Evolutionary conservation across 2,329 filamentous ascomycete species (phyloP).

Genomic region (Fulvia fulva): DNA sequence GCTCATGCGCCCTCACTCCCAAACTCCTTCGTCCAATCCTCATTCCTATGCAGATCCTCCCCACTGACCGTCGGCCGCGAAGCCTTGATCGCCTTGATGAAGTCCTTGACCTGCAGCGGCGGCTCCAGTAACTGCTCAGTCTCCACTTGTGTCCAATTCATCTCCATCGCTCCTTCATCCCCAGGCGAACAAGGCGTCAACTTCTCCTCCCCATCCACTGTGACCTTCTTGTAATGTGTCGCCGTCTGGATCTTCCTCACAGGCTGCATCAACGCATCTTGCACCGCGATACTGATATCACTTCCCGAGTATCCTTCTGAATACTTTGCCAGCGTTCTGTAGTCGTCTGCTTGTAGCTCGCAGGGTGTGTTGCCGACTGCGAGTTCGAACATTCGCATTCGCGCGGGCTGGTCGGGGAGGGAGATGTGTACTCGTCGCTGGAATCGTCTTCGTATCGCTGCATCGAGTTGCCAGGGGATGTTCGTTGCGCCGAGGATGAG

Average conservation of each 20-base stretch:
- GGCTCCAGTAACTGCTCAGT: constrained; percentile 83
- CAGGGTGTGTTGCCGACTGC: constrained; percentile 91
- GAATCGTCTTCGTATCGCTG: constrained; percentile 91
- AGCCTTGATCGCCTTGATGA: constrained; percentile 83
- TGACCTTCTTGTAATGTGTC: constrained; percentile 91
- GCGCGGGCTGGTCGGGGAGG: constrained; percentile 78
- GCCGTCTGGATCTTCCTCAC: constrained; percentile 95
- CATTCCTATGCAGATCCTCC: constrained; percentile 77
- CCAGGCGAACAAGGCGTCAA: constrained; percentile 92
- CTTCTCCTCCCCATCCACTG: constrained; percentile 61
- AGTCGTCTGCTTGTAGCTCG: constrained; percentile 73
- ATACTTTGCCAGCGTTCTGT: constrained; percentile 70
- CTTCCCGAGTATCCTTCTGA: constrained; percentile 94
- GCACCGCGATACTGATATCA: constrained; percentile 92
- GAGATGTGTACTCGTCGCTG: constrained; percentile 95
- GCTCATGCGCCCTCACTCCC: constrained; percentile 72
- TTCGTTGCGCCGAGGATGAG: constrained; percentile 95
- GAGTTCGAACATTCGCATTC: constrained; percentile 93
- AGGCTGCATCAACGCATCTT: constrained; percentile 95
- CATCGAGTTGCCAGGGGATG: constrained; percentile 97
- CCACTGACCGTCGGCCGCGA: constrained; percentile 85
- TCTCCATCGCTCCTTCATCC: constrained; percentile 78
- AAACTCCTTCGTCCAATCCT: constrained; percentile 95
- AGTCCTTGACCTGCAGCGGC: constrained; percentile 82
- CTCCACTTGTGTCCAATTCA: constrained; percentile 87